Base-by-base conservation (phyloP, 331 rosid species). In the Rhamnella rubrinervis region DNA sequence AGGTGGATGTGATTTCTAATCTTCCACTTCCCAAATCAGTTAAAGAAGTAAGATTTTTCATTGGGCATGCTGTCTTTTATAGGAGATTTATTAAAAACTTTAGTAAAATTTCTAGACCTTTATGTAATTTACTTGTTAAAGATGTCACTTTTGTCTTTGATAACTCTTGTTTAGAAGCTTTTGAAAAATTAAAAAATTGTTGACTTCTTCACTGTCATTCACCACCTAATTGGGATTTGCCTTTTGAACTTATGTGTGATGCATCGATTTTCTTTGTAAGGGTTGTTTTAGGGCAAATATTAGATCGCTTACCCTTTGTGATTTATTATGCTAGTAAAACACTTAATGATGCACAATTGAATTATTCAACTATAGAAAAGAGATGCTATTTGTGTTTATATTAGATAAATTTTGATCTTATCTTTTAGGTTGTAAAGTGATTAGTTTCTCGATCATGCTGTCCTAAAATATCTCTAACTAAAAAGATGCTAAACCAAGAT, bases 171-270 rank as follows among this genome's bases (percentile, higher is more conserved):
- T 7, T 56, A 56, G 35, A 56, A 56, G 31, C 35, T 6, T 16
- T 51, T 51, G 55, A 51, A 13, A 51, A 12, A 6, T n/a, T 28
- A 28, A 20, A 37, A 60, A 15, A 37, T 60, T 60, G 65, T 60
- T 60, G 6, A 60, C 65, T 60, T 60, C 44, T 35, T 31, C 46
- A 26, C 20, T 60, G 15, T 60, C 46, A 60, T 8, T 60, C 11
- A 1, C 21, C 65, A 7, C 44, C 65, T 28, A 60, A 60, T 60
- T 60, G 47, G 47, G 46, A 60, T 60, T 60, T 60, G n/a, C 47
- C 65, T 60, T 60, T 60, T 31, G 21, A 60, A 60, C 41, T 60
- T 28, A 60, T 15, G 65, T 60, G 65, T 60, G 44, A 31, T 60
- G 65, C 47, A 28, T 60, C 44, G 44, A 60, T 26, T 60, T 6